Conservation (phyloP, 352 stramenopile genomes). For the Globisporangium irregulare region DNA sequence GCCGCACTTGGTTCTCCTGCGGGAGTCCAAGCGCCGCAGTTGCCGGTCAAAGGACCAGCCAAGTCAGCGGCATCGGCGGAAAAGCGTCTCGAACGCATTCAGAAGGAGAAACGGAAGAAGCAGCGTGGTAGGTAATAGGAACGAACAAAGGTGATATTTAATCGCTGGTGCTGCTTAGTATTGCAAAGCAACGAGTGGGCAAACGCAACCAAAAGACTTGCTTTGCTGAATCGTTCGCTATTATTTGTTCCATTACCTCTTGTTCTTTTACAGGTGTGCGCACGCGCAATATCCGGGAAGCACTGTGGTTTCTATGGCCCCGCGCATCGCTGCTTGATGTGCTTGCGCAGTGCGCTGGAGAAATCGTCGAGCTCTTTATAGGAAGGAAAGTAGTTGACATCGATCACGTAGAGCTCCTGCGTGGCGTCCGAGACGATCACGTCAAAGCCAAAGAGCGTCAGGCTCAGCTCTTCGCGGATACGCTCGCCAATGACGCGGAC, state of each 20-base stretch:
- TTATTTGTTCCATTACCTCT: background rate
- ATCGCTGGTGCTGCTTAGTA: background rate
- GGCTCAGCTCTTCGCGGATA: slow-evolving; percentile 56
- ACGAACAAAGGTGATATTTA: background rate
- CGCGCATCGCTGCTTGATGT: slow-evolving; percentile 47
- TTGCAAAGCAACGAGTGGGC: too few species aligned
- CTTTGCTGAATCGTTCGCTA: background rate
- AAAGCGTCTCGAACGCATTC: slow-evolving; percentile 20
- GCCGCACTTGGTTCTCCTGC: background rate
- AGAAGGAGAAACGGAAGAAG: slow-evolving; percentile 20
- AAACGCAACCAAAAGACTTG: background rate
- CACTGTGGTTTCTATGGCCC: background rate
- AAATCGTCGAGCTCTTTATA: slow-evolving; percentile 82
- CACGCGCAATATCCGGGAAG: background rate
- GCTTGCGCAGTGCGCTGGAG: slow-evolving; percentile 45
- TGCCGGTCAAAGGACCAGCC: background rate
- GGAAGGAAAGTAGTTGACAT: slow-evolving; percentile 89
- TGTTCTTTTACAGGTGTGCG: background rate
- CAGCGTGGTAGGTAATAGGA: slow-evolving; percentile 3
- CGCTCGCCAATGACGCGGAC: slow-evolving; percentile 58
- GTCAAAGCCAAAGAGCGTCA: slow-evolving; percentile 84
- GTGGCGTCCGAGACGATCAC: slow-evolving; percentile 71
- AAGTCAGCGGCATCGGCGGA: slow-evolving; percentile 6
- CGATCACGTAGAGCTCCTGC: slow-evolving; percentile 67
- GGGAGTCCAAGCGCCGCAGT: background rate